Conservation (phyloP, 2,329 filamentous ascomycete genomes). For the Plectosphaerella plurivora region DNA sequence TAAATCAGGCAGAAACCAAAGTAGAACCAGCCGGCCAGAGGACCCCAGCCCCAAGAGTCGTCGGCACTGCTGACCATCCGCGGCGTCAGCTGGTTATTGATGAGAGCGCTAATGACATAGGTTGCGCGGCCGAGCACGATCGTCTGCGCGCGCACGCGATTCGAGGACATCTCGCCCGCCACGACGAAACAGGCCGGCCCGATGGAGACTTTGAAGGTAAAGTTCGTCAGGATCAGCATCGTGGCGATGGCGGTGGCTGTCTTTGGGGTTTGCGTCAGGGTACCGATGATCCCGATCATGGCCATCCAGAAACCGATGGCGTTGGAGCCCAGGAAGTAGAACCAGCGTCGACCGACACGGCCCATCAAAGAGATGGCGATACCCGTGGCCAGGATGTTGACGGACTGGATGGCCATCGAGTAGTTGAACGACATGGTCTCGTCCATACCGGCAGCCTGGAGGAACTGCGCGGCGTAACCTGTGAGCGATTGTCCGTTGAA, state of each 20-base stretch:
- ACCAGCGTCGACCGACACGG: slow-evolving; percentile 30
- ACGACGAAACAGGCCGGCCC: slow-evolving; percentile 39
- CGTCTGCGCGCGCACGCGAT: slow-evolving; percentile 38
- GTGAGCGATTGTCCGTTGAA: slow-evolving; percentile 30
- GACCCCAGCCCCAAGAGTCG: slow-evolving; percentile 28
- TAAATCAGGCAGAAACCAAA: slow-evolving; percentile 34
- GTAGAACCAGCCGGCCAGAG: slow-evolving; percentile 30
- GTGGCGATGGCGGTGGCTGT: slow-evolving; percentile 28
- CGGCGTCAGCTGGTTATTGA: slow-evolving; percentile 30
- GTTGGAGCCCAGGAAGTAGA: slow-evolving; percentile 36
- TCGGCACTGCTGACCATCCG: slow-evolving; percentile 24
- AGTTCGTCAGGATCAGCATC: slow-evolving; percentile 32
- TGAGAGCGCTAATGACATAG: slow-evolving; percentile 37
- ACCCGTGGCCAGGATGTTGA: slow-evolving; percentile 35
- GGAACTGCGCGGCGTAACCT: slow-evolving; percentile 32
- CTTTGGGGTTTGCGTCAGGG: slow-evolving; percentile 20
- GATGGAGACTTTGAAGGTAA: slow-evolving; percentile 37
- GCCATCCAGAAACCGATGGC: slow-evolving; percentile 35
- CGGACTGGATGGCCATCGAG: slow-evolving; percentile 43
- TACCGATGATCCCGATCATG: slow-evolving; percentile 33
- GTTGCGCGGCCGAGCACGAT: slow-evolving; percentile 36
- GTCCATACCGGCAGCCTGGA: slow-evolving; percentile 33
- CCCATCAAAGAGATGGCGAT: slow-evolving; percentile 32
- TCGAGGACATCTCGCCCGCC: slow-evolving; percentile 39
- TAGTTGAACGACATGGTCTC: slow-evolving; percentile 28